These are phyloP conservation scores for Purpureocillium lavendulum DNA, from an alignment of 2,329 filamentous ascomycete genomes.

Conservation along the genomic window DNA sequence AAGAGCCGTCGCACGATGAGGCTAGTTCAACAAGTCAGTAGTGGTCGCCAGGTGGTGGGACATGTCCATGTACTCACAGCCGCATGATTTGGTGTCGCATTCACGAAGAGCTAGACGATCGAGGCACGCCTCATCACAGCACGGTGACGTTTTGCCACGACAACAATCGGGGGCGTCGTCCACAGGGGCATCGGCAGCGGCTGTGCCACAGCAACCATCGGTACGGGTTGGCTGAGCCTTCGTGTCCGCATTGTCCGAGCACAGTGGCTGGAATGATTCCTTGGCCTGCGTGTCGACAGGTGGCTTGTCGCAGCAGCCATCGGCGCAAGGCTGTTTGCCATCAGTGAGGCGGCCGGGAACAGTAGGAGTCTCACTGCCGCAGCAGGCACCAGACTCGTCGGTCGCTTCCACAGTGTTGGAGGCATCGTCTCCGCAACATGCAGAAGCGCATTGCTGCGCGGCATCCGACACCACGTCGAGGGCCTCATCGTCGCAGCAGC, in stretches of 20 bases:
- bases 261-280: no score
- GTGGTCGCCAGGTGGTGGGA: neutral
- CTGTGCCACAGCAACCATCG: neutral
- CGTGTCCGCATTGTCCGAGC: no score
- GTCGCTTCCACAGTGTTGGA: no score
- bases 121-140: constrained; percentile 33
- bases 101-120: constrained; percentile 34
- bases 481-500: neutral
- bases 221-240: constrained; percentile 15
- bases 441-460: neutral
- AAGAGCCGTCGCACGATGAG: neutral
- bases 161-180: constrained; percentile 25
- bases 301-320: neutral
- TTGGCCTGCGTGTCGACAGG: no score
- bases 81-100: constrained; percentile 15
- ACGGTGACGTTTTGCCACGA: constrained; percentile 27
- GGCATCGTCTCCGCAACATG: neutral
- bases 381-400: no score
- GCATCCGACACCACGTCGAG: neutral
- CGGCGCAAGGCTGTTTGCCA: neutral
- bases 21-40: constrained; percentile 4
- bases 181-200: neutral
- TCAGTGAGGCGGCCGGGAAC: neutral
- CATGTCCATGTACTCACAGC: neutral
- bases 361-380: neutral